phyloP scores from a whole-genome alignment of 768 basidiomycete genomes.

The Hemileccinum rubropunctum region DNA sequence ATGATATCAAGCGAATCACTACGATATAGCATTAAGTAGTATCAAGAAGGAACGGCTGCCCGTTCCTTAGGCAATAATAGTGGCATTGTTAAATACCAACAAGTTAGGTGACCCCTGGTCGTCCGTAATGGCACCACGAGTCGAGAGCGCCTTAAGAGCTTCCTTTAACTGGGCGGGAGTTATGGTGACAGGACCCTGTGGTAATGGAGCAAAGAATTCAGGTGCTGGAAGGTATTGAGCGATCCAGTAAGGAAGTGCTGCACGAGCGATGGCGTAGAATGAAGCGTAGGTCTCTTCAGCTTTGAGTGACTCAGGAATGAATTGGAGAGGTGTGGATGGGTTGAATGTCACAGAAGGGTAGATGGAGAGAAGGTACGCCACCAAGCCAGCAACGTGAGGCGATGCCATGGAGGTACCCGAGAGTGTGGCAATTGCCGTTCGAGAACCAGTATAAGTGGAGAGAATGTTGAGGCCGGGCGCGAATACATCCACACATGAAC shows the following conservation, averaged over 20 bases:
- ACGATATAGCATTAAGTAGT: conserved; percentile 2
- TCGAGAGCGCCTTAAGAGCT: conserved; percentile 63
- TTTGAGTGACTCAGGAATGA: conserved; percentile 34
- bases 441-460: conserved; percentile 77
- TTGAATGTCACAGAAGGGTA: conserved; percentile 68
- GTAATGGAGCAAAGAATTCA: conserved; percentile 41
- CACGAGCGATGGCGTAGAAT: conserved; percentile 53
- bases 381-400: conserved; percentile 85
- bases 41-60: background rate
- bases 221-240: conserved; percentile 56
- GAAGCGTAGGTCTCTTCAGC: conserved; percentile 39
- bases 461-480: conserved; percentile 90
- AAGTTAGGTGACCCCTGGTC: conserved; percentile 56
- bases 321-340: conserved; percentile 42
- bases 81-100: conserved; percentile 82
- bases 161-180: conserved; percentile 75
- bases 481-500: conserved; percentile 89
- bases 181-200: conserved; percentile 43
- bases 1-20: conserved; percentile 1
- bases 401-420: conserved; percentile 96
- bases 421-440: conserved; percentile 63
- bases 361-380: conserved; percentile 90
- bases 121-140: conserved; percentile 44
- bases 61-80: conserved; percentile 29
- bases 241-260: conserved; percentile 58